phyloP scores from a whole-genome alignment of 2,329 filamentous ascomycete genomes.

The Eurotiales sp. region DNA sequence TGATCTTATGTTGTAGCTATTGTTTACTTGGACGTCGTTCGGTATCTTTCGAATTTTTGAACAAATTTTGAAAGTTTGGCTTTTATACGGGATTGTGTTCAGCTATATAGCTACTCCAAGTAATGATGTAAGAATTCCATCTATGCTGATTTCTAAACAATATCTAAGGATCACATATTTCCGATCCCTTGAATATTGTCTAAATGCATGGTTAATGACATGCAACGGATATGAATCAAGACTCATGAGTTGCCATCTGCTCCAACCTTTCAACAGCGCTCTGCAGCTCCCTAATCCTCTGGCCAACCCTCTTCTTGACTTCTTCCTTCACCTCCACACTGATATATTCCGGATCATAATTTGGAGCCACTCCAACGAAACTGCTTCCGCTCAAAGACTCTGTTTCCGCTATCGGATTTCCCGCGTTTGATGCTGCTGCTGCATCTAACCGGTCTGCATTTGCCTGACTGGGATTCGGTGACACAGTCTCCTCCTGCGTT shows the following conservation, averaged over 20 bases:
- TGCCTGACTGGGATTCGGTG: slow-evolving; percentile 8
- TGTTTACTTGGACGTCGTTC: too few species aligned
- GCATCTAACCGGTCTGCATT: slow-evolving; percentile 11
- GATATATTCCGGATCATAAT: slow-evolving; percentile 30
- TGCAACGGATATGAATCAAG: neutral
- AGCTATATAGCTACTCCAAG: too few species aligned
- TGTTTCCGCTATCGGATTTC: neutral
- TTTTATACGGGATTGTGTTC: too few species aligned
- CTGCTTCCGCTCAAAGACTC: slow-evolving; percentile 1
- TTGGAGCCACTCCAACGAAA: slow-evolving; percentile 23
- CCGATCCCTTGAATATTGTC: too few species aligned
- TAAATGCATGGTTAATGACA: too few species aligned
- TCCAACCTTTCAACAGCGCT: slow-evolving; percentile 43
- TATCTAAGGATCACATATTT: too few species aligned
- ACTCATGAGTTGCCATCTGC: slow-evolving; percentile 35
- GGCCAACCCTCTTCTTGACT: slow-evolving; percentile 42
- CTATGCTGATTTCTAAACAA: too few species aligned
- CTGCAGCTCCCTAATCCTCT: slow-evolving; percentile 45
- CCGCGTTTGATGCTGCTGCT: slow-evolving; percentile 5
- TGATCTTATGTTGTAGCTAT: too few species aligned
- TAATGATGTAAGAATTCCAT: too few species aligned
- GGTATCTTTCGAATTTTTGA: too few species aligned
- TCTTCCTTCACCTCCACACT: slow-evolving; percentile 34
- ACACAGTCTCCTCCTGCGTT: neutral
- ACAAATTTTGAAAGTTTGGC: too few species aligned